phyloP scores from a whole-genome alignment of 768 basidiomycete genomes.

The Chlorophyllum brunneum region DNA sequence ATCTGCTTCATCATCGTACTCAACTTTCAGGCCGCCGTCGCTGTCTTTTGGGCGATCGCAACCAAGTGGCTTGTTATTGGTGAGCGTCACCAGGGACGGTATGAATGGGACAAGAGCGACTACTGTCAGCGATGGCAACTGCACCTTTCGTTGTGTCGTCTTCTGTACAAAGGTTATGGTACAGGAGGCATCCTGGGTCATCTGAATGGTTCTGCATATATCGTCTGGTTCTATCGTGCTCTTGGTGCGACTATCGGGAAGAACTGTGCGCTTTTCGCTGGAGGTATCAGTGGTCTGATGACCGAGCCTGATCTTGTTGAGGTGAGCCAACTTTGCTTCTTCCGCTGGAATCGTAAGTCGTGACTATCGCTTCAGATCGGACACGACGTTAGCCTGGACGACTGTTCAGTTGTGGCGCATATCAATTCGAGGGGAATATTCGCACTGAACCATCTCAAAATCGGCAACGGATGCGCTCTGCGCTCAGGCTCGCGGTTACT shows the following conservation, averaged over 20 bases:
- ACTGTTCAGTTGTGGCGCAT: conserved; percentile 45
- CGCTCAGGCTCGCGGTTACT: conserved; percentile 43
- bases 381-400: conserved; percentile 39
- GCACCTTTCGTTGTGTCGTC: conserved; percentile 34
- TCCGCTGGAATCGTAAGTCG: not conserved
- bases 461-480: conserved; percentile 38
- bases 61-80: conserved; percentile 44
- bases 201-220: conserved; percentile 36
- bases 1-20: conserved; percentile 34
- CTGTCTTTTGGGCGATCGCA: conserved; percentile 36
- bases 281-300: conserved; percentile 39
- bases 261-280: conserved; percentile 37
- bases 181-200: conserved; percentile 36
- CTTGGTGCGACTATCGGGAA: conserved; percentile 41
- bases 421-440: conserved; percentile 46
- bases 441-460: conserved; percentile 36
- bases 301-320: conserved; percentile 45
- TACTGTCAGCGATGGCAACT: conserved; percentile 50
- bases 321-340: conserved; percentile 18
- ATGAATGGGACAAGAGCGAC: conserved; percentile 42
- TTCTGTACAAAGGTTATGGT: conserved; percentile 38
- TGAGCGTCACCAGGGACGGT: conserved; percentile 32
- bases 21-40: conserved; percentile 32
- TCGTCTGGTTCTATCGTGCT: conserved; percentile 42
- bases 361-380: conserved; percentile 28